Conservation (phyloP, 441 rosid species). For the Mallotus repandus region DNA sequence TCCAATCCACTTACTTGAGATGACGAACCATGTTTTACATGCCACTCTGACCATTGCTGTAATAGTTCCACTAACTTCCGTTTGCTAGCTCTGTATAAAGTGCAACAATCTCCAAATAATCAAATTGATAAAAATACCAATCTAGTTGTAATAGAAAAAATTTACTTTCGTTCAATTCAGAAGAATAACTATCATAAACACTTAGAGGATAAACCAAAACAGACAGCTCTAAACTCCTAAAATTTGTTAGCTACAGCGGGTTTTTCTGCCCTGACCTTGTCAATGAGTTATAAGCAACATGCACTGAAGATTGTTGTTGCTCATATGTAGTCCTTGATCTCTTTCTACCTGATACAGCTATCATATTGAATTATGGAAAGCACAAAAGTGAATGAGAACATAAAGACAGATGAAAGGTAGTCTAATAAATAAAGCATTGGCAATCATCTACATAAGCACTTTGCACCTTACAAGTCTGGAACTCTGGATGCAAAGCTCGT, state of each 20-base stretch:
- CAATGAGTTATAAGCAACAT: conserved; percentile 60
- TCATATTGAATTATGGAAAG: conserved; percentile 52
- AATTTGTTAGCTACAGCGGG: conserved; percentile 21
- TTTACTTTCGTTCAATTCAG: conserved; percentile 6
- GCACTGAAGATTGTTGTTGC: conserved; percentile 68
- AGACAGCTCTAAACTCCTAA: conserved; percentile 18
- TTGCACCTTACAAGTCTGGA: conserved; percentile 10
- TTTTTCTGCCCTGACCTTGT: conserved; percentile 63
- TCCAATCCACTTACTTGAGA: conserved; percentile 43
- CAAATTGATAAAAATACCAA: conserved; percentile 18
- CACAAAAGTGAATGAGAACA: conserved; percentile 25
- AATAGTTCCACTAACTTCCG: conserved; percentile 76
- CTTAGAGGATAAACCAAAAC: conserved; percentile 12
- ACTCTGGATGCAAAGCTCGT: conserved; percentile 13
- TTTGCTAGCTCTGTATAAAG: conserved; percentile 70
- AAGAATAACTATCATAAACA: conserved; percentile 9
- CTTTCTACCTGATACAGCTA: conserved; percentile 63
- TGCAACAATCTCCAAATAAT: conserved; percentile 14
- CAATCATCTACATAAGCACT: conserved; percentile 4
- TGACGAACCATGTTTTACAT: conserved; percentile 53
- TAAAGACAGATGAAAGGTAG: conserved; percentile 7
- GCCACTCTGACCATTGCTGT: conserved; percentile 97
- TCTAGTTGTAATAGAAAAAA: not conserved
- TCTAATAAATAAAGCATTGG: not conserved
- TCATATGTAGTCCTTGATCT: conserved; percentile 53